These are phyloP conservation scores for Spergularia marina DNA, from an alignment of 148 eudicot species.

Conservation along the genomic window DNA sequence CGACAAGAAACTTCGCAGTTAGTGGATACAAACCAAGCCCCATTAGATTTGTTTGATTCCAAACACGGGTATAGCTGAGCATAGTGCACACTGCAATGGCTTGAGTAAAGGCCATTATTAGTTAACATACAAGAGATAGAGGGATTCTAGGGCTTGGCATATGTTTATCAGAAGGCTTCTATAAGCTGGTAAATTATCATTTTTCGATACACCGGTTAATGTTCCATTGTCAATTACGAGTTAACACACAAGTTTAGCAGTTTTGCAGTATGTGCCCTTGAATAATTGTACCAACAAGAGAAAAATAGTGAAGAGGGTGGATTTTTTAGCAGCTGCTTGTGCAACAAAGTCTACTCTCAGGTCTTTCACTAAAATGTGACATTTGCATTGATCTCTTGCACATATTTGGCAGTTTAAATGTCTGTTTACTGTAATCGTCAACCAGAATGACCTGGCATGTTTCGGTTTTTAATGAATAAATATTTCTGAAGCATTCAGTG, in stretches of 20 bases:
- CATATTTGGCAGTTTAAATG: not conserved
- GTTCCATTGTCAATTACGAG: not conserved
- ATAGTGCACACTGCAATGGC: too few relatives aligned
- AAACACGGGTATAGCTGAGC: too few relatives aligned
- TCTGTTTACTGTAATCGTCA: slow-evolving; percentile 5
- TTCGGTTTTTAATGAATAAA: not conserved
- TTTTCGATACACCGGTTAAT: slow-evolving; percentile 16
- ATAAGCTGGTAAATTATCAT: slow-evolving; percentile 11
- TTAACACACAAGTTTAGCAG: slow-evolving; percentile 16
- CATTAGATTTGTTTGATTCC: too few relatives aligned
- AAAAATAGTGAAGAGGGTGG: not conserved
- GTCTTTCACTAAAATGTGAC: not conserved
- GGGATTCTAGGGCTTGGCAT: slow-evolving; percentile 5
- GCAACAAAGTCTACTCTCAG: not conserved
- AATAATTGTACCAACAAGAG: slow-evolving; percentile 7
- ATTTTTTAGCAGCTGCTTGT: not conserved
- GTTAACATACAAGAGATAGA: slow-evolving; percentile 17
- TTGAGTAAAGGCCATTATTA: too few relatives aligned
- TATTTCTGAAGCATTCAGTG: too few relatives aligned
- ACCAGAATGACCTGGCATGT: slow-evolving; percentile 1
- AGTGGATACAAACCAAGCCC: too few relatives aligned
- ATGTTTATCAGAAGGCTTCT: not conserved
- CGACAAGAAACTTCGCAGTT: too few relatives aligned
- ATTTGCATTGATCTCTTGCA: slow-evolving; percentile 9
- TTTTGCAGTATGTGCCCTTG: not conserved